Evolutionary conservation across 306 rosid species (phyloP).

Genomic region (Canavalia gladiata): DNA sequence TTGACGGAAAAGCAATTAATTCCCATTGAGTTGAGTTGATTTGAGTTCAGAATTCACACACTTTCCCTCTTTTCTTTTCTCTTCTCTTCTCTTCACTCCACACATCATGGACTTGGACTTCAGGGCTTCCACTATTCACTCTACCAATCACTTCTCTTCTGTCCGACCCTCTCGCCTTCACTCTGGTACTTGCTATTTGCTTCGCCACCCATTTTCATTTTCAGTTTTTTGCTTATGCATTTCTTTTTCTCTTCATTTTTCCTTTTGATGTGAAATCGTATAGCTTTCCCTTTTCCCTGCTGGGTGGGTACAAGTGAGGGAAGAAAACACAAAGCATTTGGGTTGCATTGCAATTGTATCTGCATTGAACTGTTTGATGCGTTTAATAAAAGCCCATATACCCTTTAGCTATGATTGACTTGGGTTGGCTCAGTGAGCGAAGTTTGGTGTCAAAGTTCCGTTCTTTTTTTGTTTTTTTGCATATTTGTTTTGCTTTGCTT

Average conservation of each 20-base stretch:
- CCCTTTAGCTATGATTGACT: neutral
- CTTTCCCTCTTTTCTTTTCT: neutral
- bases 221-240: constrained; percentile 24
- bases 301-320: neutral
- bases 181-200: constrained; percentile 56
- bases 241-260: neutral
- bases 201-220: neutral
- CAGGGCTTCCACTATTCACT: constrained; percentile 62
- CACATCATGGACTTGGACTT: constrained; percentile 71
- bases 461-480: neutral
- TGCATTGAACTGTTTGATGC: neutral
- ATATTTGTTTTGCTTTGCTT: neutral
- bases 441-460: neutral
- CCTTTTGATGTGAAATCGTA: neutral
- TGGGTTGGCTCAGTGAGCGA: neutral
- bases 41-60: neutral
- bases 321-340: neutral
- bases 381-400: neutral
- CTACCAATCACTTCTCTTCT: constrained; percentile 63
- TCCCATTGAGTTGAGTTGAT: neutral
- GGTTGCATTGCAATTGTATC: neutral
- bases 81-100: neutral
- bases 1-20: constrained; percentile 1
- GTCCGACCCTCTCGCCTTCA: constrained; percentile 65
- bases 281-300: neutral